A percentile compares a stretch with the other conserved stretches of the same genome.
phyloP scores from a whole-genome alignment of 306 rosid species.

The Prosopis cineraria region DNA sequence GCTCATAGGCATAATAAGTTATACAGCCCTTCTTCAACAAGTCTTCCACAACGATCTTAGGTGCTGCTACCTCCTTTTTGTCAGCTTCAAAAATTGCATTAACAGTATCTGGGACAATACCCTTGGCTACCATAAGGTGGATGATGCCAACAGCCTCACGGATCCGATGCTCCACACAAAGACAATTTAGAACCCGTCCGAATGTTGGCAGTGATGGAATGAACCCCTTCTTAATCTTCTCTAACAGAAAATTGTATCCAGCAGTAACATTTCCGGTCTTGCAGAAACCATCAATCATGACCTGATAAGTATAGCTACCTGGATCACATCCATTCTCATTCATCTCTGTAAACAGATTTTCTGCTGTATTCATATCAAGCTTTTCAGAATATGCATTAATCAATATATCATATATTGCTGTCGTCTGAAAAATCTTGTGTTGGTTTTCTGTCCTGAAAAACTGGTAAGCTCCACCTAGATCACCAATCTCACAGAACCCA shows the following conservation, averaged over 20 bases:
- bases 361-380: constrained; percentile 59
- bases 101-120: constrained; percentile 76
- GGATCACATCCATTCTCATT: constrained; percentile 51
- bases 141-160: constrained; percentile 76
- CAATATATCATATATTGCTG: constrained; percentile 75
- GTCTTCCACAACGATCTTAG: constrained; percentile 88
- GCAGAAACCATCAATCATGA: constrained; percentile 85
- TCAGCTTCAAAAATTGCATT: constrained; percentile 77
- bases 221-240: constrained; percentile 62
- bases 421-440: constrained; percentile 54
- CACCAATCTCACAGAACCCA: constrained; percentile 69
- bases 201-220: constrained; percentile 70
- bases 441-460: constrained; percentile 61
- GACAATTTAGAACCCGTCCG: constrained; percentile 81
- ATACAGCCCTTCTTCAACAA: constrained; percentile 80
- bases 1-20: constrained; percentile 77
- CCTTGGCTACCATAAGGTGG: constrained; percentile 75
- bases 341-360: constrained; percentile 69
- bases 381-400: constrained; percentile 67
- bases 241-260: constrained; percentile 63
- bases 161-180: constrained; percentile 64
- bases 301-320: constrained; percentile 72
- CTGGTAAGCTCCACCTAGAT: constrained; percentile 69
- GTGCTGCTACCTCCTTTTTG: constrained; percentile 83
- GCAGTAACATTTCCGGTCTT: constrained; percentile 61